phyloP scores from a whole-genome alignment of 2,329 filamentous ascomycete genomes.

The Cadophora gregata region DNA sequence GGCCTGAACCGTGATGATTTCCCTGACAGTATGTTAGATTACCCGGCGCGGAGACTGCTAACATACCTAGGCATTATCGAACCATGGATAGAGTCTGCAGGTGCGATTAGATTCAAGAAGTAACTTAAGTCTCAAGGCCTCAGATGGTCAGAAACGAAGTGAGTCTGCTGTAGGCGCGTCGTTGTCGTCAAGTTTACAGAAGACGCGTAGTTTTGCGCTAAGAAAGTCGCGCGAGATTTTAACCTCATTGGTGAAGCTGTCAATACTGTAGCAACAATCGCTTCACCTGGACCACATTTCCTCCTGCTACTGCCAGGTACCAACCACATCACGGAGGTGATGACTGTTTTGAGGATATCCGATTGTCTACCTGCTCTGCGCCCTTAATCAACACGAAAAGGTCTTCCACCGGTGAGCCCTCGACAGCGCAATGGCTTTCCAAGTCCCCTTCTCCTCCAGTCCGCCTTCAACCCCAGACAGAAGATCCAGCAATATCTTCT shows the following conservation, averaged over 20 bases:
- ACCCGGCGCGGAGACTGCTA: not conserved
- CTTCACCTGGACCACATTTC: not conserved
- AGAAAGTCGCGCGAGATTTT: not conserved
- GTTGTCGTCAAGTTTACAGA: conserved; percentile 18
- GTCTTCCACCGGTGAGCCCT: not conserved
- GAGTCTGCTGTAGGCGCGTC: conserved; percentile 22
- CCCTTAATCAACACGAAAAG: not conserved
- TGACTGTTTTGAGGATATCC: not conserved
- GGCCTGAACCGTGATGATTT: conserved; percentile 99
- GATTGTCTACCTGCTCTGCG: not conserved
- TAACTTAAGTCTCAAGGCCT: not conserved
- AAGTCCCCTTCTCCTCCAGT: conserved; percentile 42
- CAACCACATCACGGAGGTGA: not conserved
- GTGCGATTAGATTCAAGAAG: not conserved
- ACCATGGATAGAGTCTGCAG: conserved; percentile 33
- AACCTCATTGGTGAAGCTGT: conserved; percentile 1
- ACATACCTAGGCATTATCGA: conserved; percentile 45
- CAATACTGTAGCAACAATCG: not conserved
- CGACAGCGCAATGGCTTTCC: conserved; percentile 26
- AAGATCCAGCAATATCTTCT: conserved; percentile 39
- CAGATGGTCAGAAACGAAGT: not conserved
- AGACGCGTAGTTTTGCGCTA: conserved; percentile 32
- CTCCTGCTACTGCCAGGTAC: not conserved
- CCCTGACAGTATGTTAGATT: conserved; percentile 58
- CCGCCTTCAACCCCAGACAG: conserved; percentile 46